Conservation (phyloP, 2,329 filamentous ascomycete species). For the Monilinia polystroma region DNA sequence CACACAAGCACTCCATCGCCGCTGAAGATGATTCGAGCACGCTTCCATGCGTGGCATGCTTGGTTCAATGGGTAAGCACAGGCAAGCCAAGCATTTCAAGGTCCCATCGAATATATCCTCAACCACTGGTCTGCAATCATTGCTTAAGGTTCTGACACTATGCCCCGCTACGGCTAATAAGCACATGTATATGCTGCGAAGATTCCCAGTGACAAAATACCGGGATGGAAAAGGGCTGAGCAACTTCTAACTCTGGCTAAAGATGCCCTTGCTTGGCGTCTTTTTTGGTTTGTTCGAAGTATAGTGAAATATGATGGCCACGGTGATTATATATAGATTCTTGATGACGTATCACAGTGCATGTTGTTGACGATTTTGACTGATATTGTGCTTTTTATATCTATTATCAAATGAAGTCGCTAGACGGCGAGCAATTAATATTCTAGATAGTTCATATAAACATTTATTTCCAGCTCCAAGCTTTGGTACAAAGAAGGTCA, state of each 20-base stretch:
- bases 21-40: constrained; percentile 2
- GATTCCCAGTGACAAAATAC: constrained; percentile 22
- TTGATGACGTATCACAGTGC: neutral
- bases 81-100: neutral
- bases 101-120: neutral
- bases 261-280: neutral
- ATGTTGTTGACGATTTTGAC: constrained; percentile 1
- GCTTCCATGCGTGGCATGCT: constrained; percentile 12
- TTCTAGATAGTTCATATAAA: neutral
- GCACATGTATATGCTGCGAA: constrained; percentile 7
- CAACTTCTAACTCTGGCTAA: constrained; percentile 3
- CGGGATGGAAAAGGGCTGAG: constrained; percentile 20
- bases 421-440: neutral
- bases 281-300: neutral
- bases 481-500: neutral
- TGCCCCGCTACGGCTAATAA: constrained; percentile 5
- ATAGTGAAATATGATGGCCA: neutral
- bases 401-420: neutral
- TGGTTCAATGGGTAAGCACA: constrained; percentile 3
- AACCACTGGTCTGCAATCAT: neutral
- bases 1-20: constrained; percentile 5
- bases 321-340: constrained; percentile 8
- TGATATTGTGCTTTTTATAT: neutral
- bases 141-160: constrained; percentile 21
- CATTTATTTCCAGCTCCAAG: neutral